Evolutionary conservation across 2,329 filamentous ascomycete species (phyloP).

Genomic region (Exophiala lecanii-corni): DNA sequence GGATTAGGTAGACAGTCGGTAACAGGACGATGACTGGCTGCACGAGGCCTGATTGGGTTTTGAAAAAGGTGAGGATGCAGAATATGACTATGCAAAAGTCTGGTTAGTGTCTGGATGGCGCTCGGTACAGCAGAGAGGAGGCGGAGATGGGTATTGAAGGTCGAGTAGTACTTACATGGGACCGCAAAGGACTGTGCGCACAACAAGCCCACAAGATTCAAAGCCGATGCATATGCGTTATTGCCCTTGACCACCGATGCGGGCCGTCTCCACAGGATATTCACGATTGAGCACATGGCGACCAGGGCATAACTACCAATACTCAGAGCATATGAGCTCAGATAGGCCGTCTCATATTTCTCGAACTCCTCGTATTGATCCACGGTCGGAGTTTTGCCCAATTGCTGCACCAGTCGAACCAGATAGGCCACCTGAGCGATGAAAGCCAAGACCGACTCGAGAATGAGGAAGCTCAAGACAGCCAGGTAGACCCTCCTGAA

Average conservation of each 20-base stretch:
- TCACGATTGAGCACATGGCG: slow-evolving; percentile 14
- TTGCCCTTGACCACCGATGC: slow-evolving; percentile 10
- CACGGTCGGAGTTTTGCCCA: slow-evolving; percentile 1
- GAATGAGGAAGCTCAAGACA: slow-evolving; percentile 13
- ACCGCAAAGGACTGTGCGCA: slow-evolving; percentile 20
- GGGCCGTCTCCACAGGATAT: slow-evolving; percentile 18
- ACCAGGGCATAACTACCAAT: slow-evolving; percentile 19
- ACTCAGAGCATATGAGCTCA: slow-evolving; percentile 12
- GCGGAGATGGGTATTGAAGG: too few species aligned
- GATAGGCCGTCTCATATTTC: slow-evolving; percentile 8
- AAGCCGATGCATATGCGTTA: slow-evolving; percentile 16
- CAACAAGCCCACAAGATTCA: slow-evolving; percentile 20
- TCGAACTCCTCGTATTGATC: background rate
- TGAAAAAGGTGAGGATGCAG: slow-evolving; percentile 16
- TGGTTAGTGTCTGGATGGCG: background rate
- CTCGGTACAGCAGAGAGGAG: background rate
- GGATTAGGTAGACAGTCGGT: slow-evolving; percentile 18
- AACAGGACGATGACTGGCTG: slow-evolving; percentile 16
- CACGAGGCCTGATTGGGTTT: slow-evolving; percentile 2
- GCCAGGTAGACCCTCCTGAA: slow-evolving; percentile 8
- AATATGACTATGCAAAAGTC: slow-evolving; percentile 15
- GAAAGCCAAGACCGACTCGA: slow-evolving; percentile 10
- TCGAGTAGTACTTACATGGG: slow-evolving; percentile 15
- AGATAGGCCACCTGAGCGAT: slow-evolving; percentile 8
- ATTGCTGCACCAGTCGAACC: slow-evolving; percentile 10